Conservation (phyloP, 768 basidiomycete genomes). For the Lepiota venenata region DNA sequence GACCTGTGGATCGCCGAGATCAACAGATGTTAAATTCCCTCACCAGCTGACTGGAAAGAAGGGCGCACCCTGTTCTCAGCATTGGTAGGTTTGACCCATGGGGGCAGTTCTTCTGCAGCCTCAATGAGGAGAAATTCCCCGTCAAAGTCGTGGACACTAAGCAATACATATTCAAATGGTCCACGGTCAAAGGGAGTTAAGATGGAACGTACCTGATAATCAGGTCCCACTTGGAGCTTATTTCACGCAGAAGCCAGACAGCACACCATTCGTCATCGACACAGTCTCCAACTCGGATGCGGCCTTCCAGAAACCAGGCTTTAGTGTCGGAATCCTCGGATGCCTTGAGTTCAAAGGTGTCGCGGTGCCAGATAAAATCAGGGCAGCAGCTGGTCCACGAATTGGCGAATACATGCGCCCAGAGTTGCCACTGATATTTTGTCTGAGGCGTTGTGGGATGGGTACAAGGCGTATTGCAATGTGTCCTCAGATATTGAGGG, state of each 20-base stretch:
- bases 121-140: slow-evolving; percentile 97
- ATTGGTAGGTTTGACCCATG: slow-evolving; percentile 90
- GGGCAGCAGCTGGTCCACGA: slow-evolving; percentile 50
- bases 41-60: slow-evolving; percentile 26
- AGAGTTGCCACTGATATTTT: slow-evolving; percentile 59
- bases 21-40: slow-evolving; percentile 25
- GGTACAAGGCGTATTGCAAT: slow-evolving; percentile 73
- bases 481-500: slow-evolving; percentile 87
- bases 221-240: slow-evolving; percentile 77
- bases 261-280: slow-evolving; percentile 98
- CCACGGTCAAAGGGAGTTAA: slow-evolving; percentile 6
- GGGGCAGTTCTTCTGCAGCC: slow-evolving; percentile 84
- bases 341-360: slow-evolving; percentile 76
- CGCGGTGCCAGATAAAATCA: slow-evolving; percentile 82
- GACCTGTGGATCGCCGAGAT: slow-evolving; percentile 50
- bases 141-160: slow-evolving; percentile 81
- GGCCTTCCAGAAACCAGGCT: slow-evolving; percentile 68
- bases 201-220: slow-evolving; percentile 60
- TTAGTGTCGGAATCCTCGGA: slow-evolving; percentile 38
- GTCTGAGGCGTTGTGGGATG: slow-evolving; percentile 49
- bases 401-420: slow-evolving; percentile 61
- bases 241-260: slow-evolving; percentile 83
- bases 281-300: slow-evolving; percentile 90
- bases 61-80: slow-evolving; percentile 86
- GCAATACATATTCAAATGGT: neutral